phyloP scores from a whole-genome alignment of 108 stramenopile genomes.

The Aureococcus anophagefferens region DNA sequence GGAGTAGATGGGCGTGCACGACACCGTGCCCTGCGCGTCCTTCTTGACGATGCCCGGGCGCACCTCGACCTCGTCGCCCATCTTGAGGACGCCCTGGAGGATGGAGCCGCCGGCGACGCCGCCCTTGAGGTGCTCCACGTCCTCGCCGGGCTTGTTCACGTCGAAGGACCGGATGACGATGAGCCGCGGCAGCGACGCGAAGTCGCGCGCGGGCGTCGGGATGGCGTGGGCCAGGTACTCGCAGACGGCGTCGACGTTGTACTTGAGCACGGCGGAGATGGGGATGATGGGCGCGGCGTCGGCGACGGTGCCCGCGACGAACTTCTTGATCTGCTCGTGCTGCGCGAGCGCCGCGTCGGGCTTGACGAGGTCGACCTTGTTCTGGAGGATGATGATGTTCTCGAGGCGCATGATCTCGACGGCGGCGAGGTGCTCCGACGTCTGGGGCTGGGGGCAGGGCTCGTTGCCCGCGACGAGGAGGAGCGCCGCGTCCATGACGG shows the following conservation, averaged over 20 bases:
- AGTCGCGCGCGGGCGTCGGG: conserved; percentile 87
- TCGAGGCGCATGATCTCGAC: conserved; percentile 98
- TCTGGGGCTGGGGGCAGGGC: conserved; percentile 99
- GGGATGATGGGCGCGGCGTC: conserved; percentile 93
- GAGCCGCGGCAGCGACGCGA: conserved; percentile 77
- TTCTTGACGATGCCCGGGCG: conserved; percentile 96
- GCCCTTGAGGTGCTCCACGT: conserved; percentile 78
- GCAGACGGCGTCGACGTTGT: conserved; percentile 98
- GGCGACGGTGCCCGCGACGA: conserved; percentile 70
- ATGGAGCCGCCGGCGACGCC: conserved; percentile 98
- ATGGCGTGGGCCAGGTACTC: conserved; percentile 92
- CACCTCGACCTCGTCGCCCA: conserved; percentile 99
- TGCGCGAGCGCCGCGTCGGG: conserved; percentile 89
- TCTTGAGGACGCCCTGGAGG: conserved; percentile 84
- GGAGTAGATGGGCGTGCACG: conserved; percentile 76
- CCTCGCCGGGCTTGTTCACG: conserved; percentile 99
- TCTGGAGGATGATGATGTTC: conserved; percentile 97
- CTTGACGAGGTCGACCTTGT: conserved; percentile 99
- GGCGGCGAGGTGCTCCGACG: conserved; percentile 97
- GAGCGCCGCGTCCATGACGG: conserved; percentile 99
- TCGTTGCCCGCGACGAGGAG: conserved; percentile 97
- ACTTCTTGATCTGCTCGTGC: conserved; percentile 76
- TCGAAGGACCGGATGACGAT: conserved; percentile 99
- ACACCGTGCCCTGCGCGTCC: conserved; percentile 71
- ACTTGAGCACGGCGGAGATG: conserved; percentile 91